These are phyloP conservation scores for Aureobasidium mangrovei DNA, from an alignment of 2,329 filamentous ascomycete genomes.

Conservation along the genomic window DNA sequence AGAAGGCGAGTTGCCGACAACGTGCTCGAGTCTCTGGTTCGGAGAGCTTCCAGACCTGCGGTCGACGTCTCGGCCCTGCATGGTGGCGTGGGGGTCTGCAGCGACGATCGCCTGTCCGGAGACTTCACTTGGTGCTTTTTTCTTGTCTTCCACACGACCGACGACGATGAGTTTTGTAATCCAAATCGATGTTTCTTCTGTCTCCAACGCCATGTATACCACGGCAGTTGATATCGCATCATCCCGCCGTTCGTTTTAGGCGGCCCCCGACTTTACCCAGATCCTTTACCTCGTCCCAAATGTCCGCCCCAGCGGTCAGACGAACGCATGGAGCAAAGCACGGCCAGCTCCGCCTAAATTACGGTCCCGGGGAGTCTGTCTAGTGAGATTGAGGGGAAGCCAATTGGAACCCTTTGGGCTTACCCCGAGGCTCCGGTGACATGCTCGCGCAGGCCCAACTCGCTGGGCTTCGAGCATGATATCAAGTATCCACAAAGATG, in stretches of 20 bases:
- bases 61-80: slow-evolving; percentile 9
- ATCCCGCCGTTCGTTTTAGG: not conserved
- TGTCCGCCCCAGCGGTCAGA: not conserved
- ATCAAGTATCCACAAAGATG: not conserved
- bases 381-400: slow-evolving; percentile 9
- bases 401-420: not conserved
- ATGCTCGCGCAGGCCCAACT: not conserved
- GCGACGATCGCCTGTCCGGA: not conserved
- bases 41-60: slow-evolving; percentile 7
- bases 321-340: slow-evolving; percentile 4
- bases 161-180: not conserved
- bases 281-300: too few relatives aligned
- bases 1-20: not conserved
- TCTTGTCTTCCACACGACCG: slow-evolving; percentile 2
- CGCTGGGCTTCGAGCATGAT: not conserved
- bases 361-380: not conserved
- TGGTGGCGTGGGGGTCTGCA: slow-evolving; percentile 1
- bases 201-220: not conserved
- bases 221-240: not conserved
- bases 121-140: slow-evolving; percentile 9
- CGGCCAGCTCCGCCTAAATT: slow-evolving; percentile 8
- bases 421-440: not conserved
- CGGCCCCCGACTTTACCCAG: too few relatives aligned
- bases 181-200: not conserved
- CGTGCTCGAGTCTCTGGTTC: slow-evolving; percentile 12